A percentile compares a stretch with the other conserved stretches of the same genome.
Evolutionary conservation across 352 stramenopile genomes (phyloP).

Genomic region (Pythium aphanidermatum): DNA sequence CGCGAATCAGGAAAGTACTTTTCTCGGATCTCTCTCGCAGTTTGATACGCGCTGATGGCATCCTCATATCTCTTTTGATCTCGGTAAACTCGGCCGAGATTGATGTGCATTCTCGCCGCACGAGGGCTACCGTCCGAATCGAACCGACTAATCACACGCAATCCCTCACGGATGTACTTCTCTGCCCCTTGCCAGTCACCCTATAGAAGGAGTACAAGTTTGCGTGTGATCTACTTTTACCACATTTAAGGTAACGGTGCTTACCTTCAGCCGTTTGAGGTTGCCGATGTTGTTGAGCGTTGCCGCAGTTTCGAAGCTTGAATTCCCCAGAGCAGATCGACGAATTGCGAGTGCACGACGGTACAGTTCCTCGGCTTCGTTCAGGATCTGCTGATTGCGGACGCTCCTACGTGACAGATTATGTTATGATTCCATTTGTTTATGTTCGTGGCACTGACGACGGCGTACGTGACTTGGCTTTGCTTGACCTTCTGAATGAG

Average conservation of each 20-base stretch:
- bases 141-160: conserved; percentile 74
- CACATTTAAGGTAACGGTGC: too few relatives aligned
- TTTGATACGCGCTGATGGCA: conserved; percentile 47
- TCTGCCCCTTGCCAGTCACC: conserved; percentile 53
- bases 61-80: conserved; percentile 63
- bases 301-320: conserved; percentile 68
- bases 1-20: conserved; percentile 63
- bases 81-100: conserved; percentile 56
- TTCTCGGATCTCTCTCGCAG: conserved; percentile 60
- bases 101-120: conserved; percentile 61
- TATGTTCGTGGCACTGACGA: neutral
- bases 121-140: conserved; percentile 65
- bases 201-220: conserved; percentile 10
- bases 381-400: conserved; percentile 9
- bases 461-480: conserved; percentile 3
- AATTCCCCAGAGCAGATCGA: conserved; percentile 53
- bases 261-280: conserved; percentile 64
- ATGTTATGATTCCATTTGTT: too few relatives aligned
- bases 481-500: conserved; percentile 8
- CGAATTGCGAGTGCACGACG: conserved; percentile 52
- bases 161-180: conserved; percentile 61
- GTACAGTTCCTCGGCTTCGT: conserved; percentile 57
- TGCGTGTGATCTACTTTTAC: too few relatives aligned
- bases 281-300: conserved; percentile 81
- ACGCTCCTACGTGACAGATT: too few relatives aligned